Evolutionary conservation across 129 eudicot genomes (phyloP).

Genomic region (Escallonia herrerae): DNA sequence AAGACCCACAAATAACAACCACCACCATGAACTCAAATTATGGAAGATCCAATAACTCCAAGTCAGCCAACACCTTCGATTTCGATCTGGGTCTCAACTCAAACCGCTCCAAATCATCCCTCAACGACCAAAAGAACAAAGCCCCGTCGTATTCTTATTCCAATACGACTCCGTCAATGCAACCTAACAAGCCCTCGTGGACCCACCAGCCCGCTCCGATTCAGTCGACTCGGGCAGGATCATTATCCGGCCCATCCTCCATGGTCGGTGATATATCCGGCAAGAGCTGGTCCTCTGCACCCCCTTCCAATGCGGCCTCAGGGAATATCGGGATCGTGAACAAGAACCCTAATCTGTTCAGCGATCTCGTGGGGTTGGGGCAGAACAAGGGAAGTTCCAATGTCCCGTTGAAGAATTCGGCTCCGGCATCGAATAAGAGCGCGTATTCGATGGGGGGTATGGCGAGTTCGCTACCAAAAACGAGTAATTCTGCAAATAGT

Average conservation of each 20-base stretch:
- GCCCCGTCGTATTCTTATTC: conserved; percentile 19
- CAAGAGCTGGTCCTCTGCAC: conserved; percentile 57
- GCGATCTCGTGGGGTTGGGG: conserved; percentile 79
- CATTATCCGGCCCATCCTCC: conserved; percentile 58
- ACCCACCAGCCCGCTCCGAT: conserved; percentile 62
- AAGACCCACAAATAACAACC: conserved; percentile 1
- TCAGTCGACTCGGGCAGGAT: conserved; percentile 24
- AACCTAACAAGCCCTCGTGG: conserved; percentile 68
- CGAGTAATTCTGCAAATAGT: conserved; percentile 22
- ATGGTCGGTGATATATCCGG: conserved; percentile 96
- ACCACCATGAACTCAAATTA: conserved; percentile 64
- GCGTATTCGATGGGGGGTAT: conserved; percentile 65
- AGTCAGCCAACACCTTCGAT: conserved; percentile 52
- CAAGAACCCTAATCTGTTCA: conserved; percentile 74
- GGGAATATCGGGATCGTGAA: conserved; percentile 47
- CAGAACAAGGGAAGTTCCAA: conserved; percentile 42
- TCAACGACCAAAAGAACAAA: conserved; percentile 58
- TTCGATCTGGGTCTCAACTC: conserved; percentile 86
- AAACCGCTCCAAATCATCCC: conserved; percentile 35
- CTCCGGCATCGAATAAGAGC: conserved; percentile 28
- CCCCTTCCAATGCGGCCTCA: conserved; percentile 17
- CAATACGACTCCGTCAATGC: conserved; percentile 46
- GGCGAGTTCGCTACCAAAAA: conserved; percentile 68
- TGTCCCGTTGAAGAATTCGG: conserved; percentile 67
- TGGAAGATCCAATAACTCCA: conserved; percentile 56